Evolutionary conservation across 495 filamentous ascomycete species (phyloP).

Genomic region (Talaromyces trachyspermus): DNA sequence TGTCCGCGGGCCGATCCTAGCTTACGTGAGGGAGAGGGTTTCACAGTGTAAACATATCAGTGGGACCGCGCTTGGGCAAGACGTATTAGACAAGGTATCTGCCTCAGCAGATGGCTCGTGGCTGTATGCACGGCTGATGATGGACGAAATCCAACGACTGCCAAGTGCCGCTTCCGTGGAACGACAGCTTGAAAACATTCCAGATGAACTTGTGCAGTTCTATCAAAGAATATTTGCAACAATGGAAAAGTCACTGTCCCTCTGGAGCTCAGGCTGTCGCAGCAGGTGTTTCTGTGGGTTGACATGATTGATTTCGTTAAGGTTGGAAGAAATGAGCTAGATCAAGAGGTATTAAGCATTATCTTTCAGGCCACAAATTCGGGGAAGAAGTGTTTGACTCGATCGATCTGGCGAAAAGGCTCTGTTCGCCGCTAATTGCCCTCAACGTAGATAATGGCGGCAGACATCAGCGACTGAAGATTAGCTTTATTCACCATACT

Average conservation of each 20-base stretch:
- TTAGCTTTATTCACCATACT: slow-evolving; percentile 19
- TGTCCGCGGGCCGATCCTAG: not conserved
- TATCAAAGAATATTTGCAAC: slow-evolving; percentile 15
- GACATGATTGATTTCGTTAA: slow-evolving; percentile 17
- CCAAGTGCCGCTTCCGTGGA: slow-evolving; percentile 16
- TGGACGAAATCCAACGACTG: slow-evolving; percentile 20
- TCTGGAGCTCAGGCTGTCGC: slow-evolving; percentile 14
- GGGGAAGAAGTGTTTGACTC: slow-evolving; percentile 17
- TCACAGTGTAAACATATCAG: slow-evolving; percentile 3
- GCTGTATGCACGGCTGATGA: slow-evolving; percentile 24
- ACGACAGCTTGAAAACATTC: slow-evolving; percentile 14
- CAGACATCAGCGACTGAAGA: slow-evolving; percentile 7
- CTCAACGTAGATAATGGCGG: too few relatives aligned
- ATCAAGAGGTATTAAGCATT: slow-evolving; percentile 12
- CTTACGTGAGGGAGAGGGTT: slow-evolving; percentile 1
- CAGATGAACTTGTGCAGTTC: slow-evolving; percentile 17
- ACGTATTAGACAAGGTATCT: not conserved
- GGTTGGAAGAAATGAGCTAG: slow-evolving; percentile 6
- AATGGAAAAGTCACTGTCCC: slow-evolving; percentile 15
- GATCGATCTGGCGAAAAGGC: slow-evolving; percentile 5
- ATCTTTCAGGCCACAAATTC: slow-evolving; percentile 16
- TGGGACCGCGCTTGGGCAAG: not conserved
- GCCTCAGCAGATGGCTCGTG: slow-evolving; percentile 17
- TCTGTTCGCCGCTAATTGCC: slow-evolving; percentile 3
- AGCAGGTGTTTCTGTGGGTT: slow-evolving; percentile 20